Evolutionary conservation across 352 stramenopile genomes (phyloP), one percentile per base, ranked within the genome.

Genomic region (Aphanomyces euteiches): DNA sequence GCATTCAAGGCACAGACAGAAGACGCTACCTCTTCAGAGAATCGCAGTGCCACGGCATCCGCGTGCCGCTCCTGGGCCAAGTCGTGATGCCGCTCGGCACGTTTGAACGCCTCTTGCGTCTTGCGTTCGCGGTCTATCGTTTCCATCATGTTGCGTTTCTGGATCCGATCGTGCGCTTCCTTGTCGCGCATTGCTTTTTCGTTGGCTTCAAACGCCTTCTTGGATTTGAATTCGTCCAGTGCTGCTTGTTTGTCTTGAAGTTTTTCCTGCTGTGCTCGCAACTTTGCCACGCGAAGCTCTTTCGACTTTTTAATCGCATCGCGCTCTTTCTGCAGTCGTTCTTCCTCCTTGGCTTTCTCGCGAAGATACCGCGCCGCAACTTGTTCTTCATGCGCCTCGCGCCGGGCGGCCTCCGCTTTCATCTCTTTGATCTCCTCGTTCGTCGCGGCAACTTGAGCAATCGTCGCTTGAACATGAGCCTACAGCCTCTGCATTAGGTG

Each of bases 231-330:
- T 48, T 84, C 85, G 47, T 91, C 83, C 36, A 87, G 82, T 15
- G 81, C 72, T 0, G 78, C 76, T 15, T 84, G 81, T 47, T 90
- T 93, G 74, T 91, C 85, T 60, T 91, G 83, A n/a, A 79, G 80
- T 57, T 91, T 91, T 68, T 93, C 83, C 56, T 93, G 85, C 56
- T 93, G 83, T 19, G 82, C 85, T 8, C 85, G 83, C 40, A 93
- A 72, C 68, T 93, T 93, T 15, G 85, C 83, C 6, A 80, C 80
- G 5, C 83, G 82, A 4, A 91, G 63, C 64, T 93, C 85, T 50
- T 93, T 88, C 10, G 79, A 76, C 64, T 90, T 90, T 47, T 79
- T 78, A 53, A 93, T 80, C 0, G 81, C 79, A 72, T 77, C 69
- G 15, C 86, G 74, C 50, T 93, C 85, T n/a, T 89, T 75, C 5